phyloP scores from a whole-genome alignment of 2,329 filamentous ascomycete species.

The Fusarium sp. region DNA sequence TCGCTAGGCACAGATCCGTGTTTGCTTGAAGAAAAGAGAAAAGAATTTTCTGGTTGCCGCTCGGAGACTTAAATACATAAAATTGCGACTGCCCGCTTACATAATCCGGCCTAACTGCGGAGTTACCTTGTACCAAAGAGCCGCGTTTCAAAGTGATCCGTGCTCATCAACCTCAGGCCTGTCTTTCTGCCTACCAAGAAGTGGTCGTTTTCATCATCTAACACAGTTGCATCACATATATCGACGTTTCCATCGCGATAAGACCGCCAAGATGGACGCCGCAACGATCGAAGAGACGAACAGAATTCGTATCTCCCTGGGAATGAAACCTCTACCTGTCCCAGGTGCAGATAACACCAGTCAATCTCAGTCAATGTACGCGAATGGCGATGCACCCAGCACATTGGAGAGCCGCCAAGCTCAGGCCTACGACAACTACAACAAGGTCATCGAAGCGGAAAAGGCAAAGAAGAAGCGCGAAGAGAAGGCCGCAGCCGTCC shows the following conservation, averaged over 20 bases:
- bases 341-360: constrained; percentile 66
- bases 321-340: constrained; percentile 88
- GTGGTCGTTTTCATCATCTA: background rate
- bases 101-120: constrained; percentile 16
- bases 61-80: constrained; percentile 17
- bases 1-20: constrained; percentile 86
- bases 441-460: constrained; percentile 73
- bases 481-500: constrained; percentile 82
- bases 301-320: constrained; percentile 87
- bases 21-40: constrained; percentile 50
- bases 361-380: constrained; percentile 59
- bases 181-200: constrained; percentile 1
- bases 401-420: constrained; percentile 86
- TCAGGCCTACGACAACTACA: constrained; percentile 77
- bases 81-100: background rate
- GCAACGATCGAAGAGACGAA: constrained; percentile 93
- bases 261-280: constrained; percentile 62
- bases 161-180: constrained; percentile 21
- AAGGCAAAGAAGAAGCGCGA: constrained; percentile 81
- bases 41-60: constrained; percentile 45
- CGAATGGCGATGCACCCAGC: constrained; percentile 74
- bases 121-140: background rate
- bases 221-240: background rate
- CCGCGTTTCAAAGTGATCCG: constrained; percentile 25
- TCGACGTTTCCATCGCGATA: background rate